A percentile compares a stretch with the other conserved stretches of the same genome.
These are phyloP conservation scores for Vigna mungo DNA, from an alignment of 306 rosid species.

Conservation along the genomic window DNA sequence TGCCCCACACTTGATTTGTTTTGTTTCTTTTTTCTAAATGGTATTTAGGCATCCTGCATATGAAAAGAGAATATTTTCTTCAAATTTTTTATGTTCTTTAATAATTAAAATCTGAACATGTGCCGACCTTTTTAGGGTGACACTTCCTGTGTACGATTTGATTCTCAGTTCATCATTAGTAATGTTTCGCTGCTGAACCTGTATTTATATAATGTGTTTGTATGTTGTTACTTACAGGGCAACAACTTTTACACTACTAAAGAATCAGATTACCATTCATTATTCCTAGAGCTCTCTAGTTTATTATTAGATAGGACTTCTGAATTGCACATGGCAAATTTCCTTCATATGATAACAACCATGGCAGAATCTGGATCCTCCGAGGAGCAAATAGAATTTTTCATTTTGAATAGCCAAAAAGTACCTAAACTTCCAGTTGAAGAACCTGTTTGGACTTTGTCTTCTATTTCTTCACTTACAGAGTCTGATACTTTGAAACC, in stretches of 20 bases:
- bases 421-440: constrained; percentile 70
- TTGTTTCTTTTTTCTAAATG: no score
- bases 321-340: constrained; percentile 77
- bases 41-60: no score
- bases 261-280: constrained; percentile 74
- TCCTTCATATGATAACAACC: constrained; percentile 84
- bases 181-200: background rate
- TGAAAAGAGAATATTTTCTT: constrained; percentile 1
- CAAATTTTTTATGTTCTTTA: background rate
- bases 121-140: constrained; percentile 2
- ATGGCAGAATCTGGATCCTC: constrained; percentile 77
- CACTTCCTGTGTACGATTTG: background rate
- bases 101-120: constrained; percentile 19
- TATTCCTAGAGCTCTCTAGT: constrained; percentile 85
- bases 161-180: constrained; percentile 7
- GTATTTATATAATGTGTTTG: constrained; percentile 14
- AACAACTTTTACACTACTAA: constrained; percentile 61
- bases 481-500: constrained; percentile 49
- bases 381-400: constrained; percentile 72
- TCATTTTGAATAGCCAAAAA: constrained; percentile 75
- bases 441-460: constrained; percentile 79
- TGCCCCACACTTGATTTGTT: no score
- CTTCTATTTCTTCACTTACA: constrained; percentile 44
- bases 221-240: constrained; percentile 59
- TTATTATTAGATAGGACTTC: constrained; percentile 70